phyloP scores from a whole-genome alignment of 1,139 yeast genomes.

The Suhomyces bribrorum region DNA sequence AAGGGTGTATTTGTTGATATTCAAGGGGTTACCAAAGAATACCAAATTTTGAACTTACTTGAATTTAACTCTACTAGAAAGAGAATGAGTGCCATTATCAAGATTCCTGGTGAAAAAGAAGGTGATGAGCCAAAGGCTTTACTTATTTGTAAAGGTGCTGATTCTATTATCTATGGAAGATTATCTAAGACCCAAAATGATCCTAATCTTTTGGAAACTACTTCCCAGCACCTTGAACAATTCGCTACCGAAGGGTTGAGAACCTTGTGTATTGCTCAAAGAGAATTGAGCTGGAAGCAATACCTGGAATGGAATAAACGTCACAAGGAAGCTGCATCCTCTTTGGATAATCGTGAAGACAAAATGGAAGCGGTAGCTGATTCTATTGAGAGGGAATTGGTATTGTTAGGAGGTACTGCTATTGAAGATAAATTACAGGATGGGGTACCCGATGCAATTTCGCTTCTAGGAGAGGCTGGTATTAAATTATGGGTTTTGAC shows the following conservation, averaged over 20 bases:
- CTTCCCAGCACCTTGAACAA: conserved; percentile 45
- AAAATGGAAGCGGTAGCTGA: conserved; percentile 51
- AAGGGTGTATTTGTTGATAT: conserved; percentile 44
- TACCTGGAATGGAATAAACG: conserved; percentile 46
- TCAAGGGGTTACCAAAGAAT: conserved; percentile 47
- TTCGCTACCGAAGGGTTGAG: conserved; percentile 52
- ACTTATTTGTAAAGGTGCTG: conserved; percentile 52
- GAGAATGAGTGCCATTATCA: conserved; percentile 89
- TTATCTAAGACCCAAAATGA: conserved; percentile 37
- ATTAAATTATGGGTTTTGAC: conserved; percentile 54
- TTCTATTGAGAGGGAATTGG: conserved; percentile 46
- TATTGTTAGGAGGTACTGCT: conserved; percentile 52
- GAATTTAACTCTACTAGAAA: conserved; percentile 57
- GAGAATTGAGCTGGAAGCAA: conserved; percentile 45
- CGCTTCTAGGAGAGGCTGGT: conserved; percentile 48
- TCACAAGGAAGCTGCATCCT: conserved; percentile 44
- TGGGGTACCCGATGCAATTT: conserved; percentile 53
- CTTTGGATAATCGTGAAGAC: conserved; percentile 45
- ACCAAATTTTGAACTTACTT: conserved; percentile 50
- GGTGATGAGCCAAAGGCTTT: conserved; percentile 40
- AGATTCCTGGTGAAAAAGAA: conserved; percentile 45
- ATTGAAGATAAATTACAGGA: conserved; percentile 54
- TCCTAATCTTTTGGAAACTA: conserved; percentile 30
- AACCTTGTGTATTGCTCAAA: conserved; percentile 49
- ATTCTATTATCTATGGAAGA: conserved; percentile 46